These are phyloP conservation scores for Kluyveromyces aestuarii DNA, from an alignment of 805 yeast species.

Conservation along the genomic window DNA sequence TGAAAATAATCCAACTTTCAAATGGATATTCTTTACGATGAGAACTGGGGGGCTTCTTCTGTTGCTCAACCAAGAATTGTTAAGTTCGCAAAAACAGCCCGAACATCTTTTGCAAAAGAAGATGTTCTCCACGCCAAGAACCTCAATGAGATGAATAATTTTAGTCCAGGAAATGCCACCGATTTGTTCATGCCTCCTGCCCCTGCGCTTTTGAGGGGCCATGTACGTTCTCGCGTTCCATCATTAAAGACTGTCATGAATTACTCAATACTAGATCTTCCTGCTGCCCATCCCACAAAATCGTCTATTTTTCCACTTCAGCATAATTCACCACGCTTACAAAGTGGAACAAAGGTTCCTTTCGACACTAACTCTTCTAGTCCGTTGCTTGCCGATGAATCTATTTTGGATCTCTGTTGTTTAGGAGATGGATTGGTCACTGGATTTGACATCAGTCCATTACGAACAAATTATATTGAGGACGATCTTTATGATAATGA, in stretches of 20 bases:
- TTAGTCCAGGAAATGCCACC: neutral
- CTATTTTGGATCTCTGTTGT: neutral
- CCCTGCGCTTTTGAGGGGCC: neutral
- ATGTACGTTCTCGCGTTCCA: neutral
- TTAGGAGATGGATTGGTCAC: neutral
- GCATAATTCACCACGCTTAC: neutral
- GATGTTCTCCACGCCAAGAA: neutral
- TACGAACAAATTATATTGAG: neutral
- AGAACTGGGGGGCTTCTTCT: neutral
- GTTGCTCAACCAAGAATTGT: neutral
- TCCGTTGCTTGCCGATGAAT: neutral
- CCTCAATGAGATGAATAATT: neutral
- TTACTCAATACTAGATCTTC: neutral
- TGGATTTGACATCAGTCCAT: neutral
- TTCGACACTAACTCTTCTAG: neutral
- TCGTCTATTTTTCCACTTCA: neutral
- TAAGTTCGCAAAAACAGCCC: neutral
- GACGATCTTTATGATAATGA: conserved; percentile 3
- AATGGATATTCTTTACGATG: neutral
- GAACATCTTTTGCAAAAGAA: neutral
- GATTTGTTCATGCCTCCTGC: neutral
- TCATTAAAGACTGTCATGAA: neutral
- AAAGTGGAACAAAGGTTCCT: neutral
- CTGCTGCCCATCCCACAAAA: neutral
- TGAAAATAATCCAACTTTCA: neutral